A percentile compares a stretch with the other conserved stretches of the same genome.
These are phyloP conservation scores for Pilasporangium apinafurcum DNA, from an alignment of 352 stramenopile species.

Conservation along the genomic window DNA sequence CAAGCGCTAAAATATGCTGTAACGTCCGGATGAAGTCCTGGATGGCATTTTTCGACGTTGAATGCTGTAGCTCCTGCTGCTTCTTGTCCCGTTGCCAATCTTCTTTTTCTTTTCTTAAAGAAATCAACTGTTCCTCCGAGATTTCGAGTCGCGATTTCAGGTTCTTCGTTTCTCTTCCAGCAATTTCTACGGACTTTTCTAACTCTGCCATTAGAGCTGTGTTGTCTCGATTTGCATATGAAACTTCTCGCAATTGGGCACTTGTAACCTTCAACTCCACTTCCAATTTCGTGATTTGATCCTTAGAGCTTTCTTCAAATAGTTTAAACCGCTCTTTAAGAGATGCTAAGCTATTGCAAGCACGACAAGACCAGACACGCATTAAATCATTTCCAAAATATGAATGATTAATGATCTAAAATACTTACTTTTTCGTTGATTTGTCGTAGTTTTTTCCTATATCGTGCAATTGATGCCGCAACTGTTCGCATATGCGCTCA, in stretches of 20 bases:
- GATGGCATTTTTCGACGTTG: constrained; percentile 46
- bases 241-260: constrained; percentile 65
- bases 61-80: constrained; percentile 41
- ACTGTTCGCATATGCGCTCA: constrained; percentile 60
- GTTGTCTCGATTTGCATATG: constrained; percentile 72
- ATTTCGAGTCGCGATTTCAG: constrained; percentile 29
- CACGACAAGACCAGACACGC: neutral
- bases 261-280: constrained; percentile 75
- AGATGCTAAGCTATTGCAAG: constrained; percentile 35
- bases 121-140: constrained; percentile 25
- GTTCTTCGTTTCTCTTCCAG: constrained; percentile 38
- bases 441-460: constrained; percentile 76
- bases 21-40: constrained; percentile 47
- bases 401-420: neutral
- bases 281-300: constrained; percentile 74
- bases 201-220: constrained; percentile 50
- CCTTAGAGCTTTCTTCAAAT: constrained; percentile 68
- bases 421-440: constrained; percentile 60
- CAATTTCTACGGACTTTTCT: constrained; percentile 40
- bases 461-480: constrained; percentile 58
- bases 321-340: constrained; percentile 71
- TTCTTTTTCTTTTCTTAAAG: constrained; percentile 52
- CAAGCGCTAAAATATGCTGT: constrained; percentile 60
- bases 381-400: neutral
- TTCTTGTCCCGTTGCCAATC: constrained; percentile 53